Conservation (phyloP, 2,329 filamentous ascomycete genomes). For the Calycina herbarum region DNA sequence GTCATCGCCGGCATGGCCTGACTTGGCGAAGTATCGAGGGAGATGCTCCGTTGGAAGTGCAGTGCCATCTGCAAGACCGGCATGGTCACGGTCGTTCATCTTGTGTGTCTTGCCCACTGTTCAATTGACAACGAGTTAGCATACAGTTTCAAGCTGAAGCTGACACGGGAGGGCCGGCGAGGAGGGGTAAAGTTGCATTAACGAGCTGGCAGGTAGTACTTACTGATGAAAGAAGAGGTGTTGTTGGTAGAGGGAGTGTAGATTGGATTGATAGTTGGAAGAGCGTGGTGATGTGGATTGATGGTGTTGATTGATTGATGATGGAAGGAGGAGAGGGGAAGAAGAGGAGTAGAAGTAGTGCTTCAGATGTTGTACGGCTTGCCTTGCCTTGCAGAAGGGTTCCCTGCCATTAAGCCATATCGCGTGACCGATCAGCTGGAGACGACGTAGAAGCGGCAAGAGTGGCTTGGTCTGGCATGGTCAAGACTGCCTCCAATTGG, state of each 20-base stretch:
- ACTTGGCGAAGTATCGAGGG: conserved; percentile 91
- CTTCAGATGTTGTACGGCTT: neutral
- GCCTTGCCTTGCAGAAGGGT: neutral
- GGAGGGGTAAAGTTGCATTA: conserved; percentile 23
- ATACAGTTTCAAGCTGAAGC: conserved; percentile 10
- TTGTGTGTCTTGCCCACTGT: conserved; percentile 98
- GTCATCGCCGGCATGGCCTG: conserved; percentile 75
- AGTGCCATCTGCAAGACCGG: conserved; percentile 71
- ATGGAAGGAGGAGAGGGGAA: conserved; percentile 16
- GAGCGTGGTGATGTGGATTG: conserved; percentile 11
- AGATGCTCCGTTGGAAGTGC: conserved; percentile 67
- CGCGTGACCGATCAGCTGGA: conserved; percentile 5
- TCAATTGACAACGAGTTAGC: conserved; percentile 24
- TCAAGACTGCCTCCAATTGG: neutral
- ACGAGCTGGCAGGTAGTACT: conserved; percentile 20
- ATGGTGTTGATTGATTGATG: conserved; percentile 20
- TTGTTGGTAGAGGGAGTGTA: conserved; percentile 7
- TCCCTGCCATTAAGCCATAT: neutral
- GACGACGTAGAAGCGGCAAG: neutral
- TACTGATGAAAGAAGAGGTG: conserved; percentile 30
- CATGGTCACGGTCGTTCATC: conserved; percentile 86
- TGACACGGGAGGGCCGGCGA: conserved; percentile 12
- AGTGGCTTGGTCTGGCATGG: neutral
- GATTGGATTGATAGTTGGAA: conserved; percentile 5
- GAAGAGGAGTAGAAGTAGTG: conserved; percentile 3